Base-by-base conservation (phyloP, 768 basidiomycete species). In the Tulasnella sp. region DNA sequence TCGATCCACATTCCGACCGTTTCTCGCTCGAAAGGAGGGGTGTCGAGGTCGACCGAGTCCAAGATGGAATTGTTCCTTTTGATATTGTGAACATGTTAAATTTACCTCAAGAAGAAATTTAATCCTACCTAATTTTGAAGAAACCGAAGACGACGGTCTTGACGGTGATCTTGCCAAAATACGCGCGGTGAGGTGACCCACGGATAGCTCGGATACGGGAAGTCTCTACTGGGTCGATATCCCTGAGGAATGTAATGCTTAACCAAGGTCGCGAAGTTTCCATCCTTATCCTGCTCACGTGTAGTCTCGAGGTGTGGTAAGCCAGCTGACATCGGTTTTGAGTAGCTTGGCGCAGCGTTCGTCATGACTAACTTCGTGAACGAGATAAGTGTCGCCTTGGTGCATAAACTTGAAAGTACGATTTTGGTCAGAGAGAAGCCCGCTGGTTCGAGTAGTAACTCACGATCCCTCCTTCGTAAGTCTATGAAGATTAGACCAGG, bases 401-500 rank as follows among this genome's bases (percentile, higher is more conserved):
- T 95, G 93, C 80, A 95, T 87, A 79, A 92, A 96, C 90, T 93
- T 67, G 16, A 36, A n/a, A n/a, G n/a, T n/a, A n/a, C n/a, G 37
- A 19, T 39, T 12, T 26, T 7, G 22, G 75, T 75, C 52, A 22
- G 42, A 35, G 32, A 26, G 5, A 16, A 14, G 17, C 14, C 32
- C 35, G 52, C 32, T 29, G 42, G 22, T 72, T 11, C 41, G 76
- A 52, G 37, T 52, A 22, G 22, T 34, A 17, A 82, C 83, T 75
- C 79, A 91, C 91, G 74, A 95, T 88, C 4, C 88, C 93, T 14
- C 94, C 94, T 80, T 95, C 93, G 76, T 95, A 96, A 9, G 74
- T 75, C 77, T 77, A 47, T 44, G 36, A 39, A 3, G 41, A 11
- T 59, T 39, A 19, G 62, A 22, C 34, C 3, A n/a, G 5, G 3